phyloP scores from a whole-genome alignment of 2,329 filamentous ascomycete genomes.

The Rhinocladiella similis region DNA sequence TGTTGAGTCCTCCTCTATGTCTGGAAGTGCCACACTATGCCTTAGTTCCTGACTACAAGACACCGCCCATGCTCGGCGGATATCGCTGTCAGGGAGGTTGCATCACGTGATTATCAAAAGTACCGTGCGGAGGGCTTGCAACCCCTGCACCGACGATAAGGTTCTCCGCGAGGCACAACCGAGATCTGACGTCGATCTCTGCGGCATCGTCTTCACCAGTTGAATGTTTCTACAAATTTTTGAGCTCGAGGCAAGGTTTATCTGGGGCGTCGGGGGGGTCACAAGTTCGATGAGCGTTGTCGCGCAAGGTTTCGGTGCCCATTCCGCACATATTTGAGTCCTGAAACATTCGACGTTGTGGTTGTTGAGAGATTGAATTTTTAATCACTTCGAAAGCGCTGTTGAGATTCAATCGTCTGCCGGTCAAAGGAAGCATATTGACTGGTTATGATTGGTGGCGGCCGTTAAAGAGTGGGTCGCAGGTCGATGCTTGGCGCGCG shows the following conservation, averaged over 20 bases:
- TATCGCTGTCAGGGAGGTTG: background rate
- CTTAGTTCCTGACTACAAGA: too few relatives aligned
- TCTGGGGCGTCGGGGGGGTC: background rate
- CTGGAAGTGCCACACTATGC: too few relatives aligned
- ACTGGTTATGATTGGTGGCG: slow-evolving; percentile 18
- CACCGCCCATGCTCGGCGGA: background rate
- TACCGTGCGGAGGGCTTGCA: slow-evolving; percentile 11
- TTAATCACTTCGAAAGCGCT: slow-evolving; percentile 22
- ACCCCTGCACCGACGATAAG: slow-evolving; percentile 22
- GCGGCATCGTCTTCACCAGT: slow-evolving; percentile 6
- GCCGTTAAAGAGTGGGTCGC: slow-evolving; percentile 8
- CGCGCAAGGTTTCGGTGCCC: slow-evolving; percentile 16
- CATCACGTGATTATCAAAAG: slow-evolving; percentile 30
- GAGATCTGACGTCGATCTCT: slow-evolving; percentile 31
- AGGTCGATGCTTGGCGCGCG: slow-evolving; percentile 22
- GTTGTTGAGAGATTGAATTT: slow-evolving; percentile 15
- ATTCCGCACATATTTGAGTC: slow-evolving; percentile 7
- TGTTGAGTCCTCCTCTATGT: too few relatives aligned
- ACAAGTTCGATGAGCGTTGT: slow-evolving; percentile 13
- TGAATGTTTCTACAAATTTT: slow-evolving; percentile 25
- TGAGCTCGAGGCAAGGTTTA: background rate
- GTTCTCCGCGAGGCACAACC: slow-evolving; percentile 23
- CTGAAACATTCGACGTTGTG: background rate
- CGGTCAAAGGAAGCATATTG: slow-evolving; percentile 4
- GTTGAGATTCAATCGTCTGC: slow-evolving; percentile 18